These are phyloP conservation scores for Fusarium anthophilum DNA, from an alignment of 2,329 filamentous ascomycete genomes.

Conservation along the genomic window DNA sequence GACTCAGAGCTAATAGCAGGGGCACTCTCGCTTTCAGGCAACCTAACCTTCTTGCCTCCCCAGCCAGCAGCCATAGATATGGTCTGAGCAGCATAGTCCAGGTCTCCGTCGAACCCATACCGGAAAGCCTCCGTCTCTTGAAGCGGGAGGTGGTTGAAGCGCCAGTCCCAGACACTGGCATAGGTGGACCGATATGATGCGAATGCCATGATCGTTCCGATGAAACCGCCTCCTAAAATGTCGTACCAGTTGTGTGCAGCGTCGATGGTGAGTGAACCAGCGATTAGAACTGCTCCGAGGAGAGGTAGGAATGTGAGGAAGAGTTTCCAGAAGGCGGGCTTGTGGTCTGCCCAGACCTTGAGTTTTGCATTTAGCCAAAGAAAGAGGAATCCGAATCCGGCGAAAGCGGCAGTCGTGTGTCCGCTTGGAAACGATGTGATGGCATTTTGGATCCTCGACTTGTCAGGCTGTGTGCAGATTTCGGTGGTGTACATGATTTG, in stretches of 20 bases:
- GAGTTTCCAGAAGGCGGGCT: constrained; percentile 74
- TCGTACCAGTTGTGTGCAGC: constrained; percentile 78
- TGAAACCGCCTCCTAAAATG: constrained; percentile 68
- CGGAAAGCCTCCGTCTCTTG: constrained; percentile 48
- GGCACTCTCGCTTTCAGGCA: constrained; percentile 13
- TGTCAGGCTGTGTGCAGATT: constrained; percentile 67
- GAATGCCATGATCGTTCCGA: constrained; percentile 71
- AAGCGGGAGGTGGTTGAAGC: constrained; percentile 74
- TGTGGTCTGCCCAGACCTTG: constrained; percentile 74
- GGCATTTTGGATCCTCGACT: constrained; percentile 65
- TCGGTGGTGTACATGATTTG: constrained; percentile 71
- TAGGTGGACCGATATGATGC: constrained; percentile 73
- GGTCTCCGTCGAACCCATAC: constrained; percentile 30
- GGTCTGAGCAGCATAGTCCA: constrained; percentile 34
- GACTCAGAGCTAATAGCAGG: constrained; percentile 13
- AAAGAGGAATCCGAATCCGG: constrained; percentile 70
- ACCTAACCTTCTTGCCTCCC: constrained; percentile 37
- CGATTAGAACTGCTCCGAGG: constrained; percentile 67
- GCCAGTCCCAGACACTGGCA: constrained; percentile 74
- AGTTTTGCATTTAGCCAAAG: constrained; percentile 78
- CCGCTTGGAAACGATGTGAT: constrained; percentile 75
- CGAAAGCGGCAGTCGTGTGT: constrained; percentile 72
- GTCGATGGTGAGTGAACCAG: constrained; percentile 70
- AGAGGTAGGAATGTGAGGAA: constrained; percentile 66
- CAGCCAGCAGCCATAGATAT: constrained; percentile 41